phyloP scores from a whole-genome alignment of 2,329 filamentous ascomycete genomes.

The Talaromyces sp. region DNA sequence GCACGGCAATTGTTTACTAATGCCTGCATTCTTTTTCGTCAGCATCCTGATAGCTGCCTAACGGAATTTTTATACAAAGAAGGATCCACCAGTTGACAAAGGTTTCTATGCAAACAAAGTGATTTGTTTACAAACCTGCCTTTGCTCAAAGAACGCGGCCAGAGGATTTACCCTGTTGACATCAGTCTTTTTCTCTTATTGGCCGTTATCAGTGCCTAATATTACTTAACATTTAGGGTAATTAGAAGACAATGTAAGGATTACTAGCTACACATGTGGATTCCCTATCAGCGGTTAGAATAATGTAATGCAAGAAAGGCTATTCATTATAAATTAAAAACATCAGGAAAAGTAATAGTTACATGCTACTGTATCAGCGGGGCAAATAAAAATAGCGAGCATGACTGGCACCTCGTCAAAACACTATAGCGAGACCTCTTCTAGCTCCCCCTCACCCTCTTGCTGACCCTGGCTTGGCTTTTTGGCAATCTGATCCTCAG shows the following conservation, averaged over 20 bases:
- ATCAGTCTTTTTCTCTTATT: background rate
- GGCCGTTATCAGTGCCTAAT: background rate
- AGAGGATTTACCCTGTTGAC: background rate
- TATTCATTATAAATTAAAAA: background rate
- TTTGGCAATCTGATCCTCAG: background rate
- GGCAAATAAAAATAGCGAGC: background rate
- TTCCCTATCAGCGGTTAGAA: background rate
- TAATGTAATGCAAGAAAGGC: background rate
- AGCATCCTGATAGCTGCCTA: background rate
- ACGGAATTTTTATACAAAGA: background rate
- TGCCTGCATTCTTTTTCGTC: background rate
- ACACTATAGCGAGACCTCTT: conserved; percentile 19
- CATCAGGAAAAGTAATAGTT: background rate
- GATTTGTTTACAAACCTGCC: background rate
- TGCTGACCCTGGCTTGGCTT: conserved; percentile 6
- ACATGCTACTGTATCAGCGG: background rate
- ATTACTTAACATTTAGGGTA: background rate
- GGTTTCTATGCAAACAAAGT: background rate
- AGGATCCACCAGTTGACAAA: background rate
- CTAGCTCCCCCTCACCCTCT: conserved; percentile 16
- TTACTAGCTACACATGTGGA: background rate
- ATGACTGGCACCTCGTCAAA: background rate
- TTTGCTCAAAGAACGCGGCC: background rate
- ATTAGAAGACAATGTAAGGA: too few species aligned
- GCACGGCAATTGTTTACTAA: background rate